Conservation (phyloP, 176 grass and related monocot species). For the Rhynchospora tenuis region DNA sequence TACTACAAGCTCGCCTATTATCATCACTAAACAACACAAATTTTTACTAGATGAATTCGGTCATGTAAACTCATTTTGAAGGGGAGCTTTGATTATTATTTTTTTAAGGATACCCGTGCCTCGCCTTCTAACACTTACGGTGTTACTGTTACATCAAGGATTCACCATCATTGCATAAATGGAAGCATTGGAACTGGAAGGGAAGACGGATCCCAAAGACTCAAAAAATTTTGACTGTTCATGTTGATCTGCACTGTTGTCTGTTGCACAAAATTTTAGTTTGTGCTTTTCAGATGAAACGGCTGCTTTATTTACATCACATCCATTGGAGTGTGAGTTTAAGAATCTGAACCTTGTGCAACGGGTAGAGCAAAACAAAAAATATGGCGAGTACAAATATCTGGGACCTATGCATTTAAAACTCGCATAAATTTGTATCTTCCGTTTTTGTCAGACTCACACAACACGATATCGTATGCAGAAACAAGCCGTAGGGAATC, state of each 20-base stretch:
- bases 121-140: too few species aligned
- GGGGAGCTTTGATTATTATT: too few species aligned
- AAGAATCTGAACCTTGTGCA: background rate
- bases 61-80: too few species aligned
- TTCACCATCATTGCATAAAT: background rate
- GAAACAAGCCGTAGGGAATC: background rate
- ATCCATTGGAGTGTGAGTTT: background rate
- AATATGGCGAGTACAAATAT: background rate
- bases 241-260: background rate
- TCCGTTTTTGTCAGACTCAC: background rate
- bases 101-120: too few species aligned
- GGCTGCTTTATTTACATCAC: conserved; percentile 19
- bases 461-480: background rate
- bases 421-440: background rate
- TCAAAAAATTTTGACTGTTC: background rate
- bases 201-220: background rate
- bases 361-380: background rate
- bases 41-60: too few species aligned
- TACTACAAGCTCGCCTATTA: too few species aligned
- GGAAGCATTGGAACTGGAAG: too few species aligned
- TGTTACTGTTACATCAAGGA: too few species aligned
- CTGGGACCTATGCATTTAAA: background rate
- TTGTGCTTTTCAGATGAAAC: conserved; percentile 14
- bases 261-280: background rate
- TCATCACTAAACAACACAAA: too few species aligned